Base-by-base conservation (phyloP, 768 basidiomycete species). In the Agrocybe praecox region DNA sequence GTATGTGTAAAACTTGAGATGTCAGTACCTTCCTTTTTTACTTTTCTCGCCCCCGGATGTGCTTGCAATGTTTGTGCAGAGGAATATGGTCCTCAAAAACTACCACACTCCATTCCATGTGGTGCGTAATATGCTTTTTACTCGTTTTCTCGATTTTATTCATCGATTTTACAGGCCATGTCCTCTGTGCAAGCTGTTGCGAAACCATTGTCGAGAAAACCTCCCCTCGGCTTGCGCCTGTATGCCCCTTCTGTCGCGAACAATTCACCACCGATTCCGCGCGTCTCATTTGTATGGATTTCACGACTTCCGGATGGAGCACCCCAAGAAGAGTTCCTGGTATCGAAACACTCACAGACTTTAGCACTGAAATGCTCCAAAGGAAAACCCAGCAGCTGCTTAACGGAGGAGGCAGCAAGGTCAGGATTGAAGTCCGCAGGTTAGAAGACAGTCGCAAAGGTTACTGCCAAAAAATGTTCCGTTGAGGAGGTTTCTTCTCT, bases 31-130 rank as follows among this genome's bases (percentile, higher is more conserved):
- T 46, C 23, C 34, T 19, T 18, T 29, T 54, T 33, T 36, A 7
- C 12, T n/a, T 36, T 52, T 46, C 88, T 92, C 69, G 81, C 77
- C 77, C 84, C 88, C 73, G 88, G 88, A 74, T 91, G 88, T 72
- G 80, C 86, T 72, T 92, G 90, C 86, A 90, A 92, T 81, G 90
- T 92, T 69, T 92, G 90, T 80, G 90, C 90, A 67, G 90, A 92
- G 76, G 89, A 92, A 79, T 92, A 83, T 74, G 87, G 87, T 69
- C 77, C 84, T 56, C 86, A 86, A 65, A 85, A 84, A 71, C 76
- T 83, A 60, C 90, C 90, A 59, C 87, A 92, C 71, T 89, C 84
- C 50, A 91, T 92, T 69, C 87, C 90, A 58, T 92, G 90, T 75
- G 90, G 90, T 29, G 26, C 26, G 26, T 90, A 51, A 62, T 21